These are phyloP conservation scores for Solanum hybrid DNA, from an alignment of 305 asterid species.

Conservation along the genomic window DNA sequence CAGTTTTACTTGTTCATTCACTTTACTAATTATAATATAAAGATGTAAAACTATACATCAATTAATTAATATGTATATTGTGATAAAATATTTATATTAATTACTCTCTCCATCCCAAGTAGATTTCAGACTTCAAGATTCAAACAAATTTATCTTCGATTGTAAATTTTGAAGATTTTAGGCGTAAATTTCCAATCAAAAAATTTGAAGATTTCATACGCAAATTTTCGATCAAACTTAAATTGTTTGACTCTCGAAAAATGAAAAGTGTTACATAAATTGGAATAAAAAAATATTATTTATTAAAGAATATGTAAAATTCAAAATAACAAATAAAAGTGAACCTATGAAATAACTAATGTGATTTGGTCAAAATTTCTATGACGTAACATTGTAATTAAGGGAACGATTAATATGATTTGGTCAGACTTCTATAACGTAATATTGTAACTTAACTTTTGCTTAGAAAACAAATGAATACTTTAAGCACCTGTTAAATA, in stretches of 20 bases:
- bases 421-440: not conserved
- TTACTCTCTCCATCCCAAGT: fast-evolving
- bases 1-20: not conserved
- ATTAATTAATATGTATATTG: not conserved
- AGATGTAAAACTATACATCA: not conserved
- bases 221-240: too few relatives aligned
- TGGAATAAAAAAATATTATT: not conserved
- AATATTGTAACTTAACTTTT: not conserved
- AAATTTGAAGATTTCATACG: not conserved
- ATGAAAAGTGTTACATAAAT: not conserved
- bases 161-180: not conserved
- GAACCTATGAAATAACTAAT: not conserved
- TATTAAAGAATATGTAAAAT: not conserved
- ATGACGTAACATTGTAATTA: not conserved
- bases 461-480: not conserved
- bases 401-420: not conserved
- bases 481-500: not conserved
- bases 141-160: too few relatives aligned
- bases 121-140: too few relatives aligned
- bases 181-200: too few relatives aligned
- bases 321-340: not conserved
- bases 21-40: not conserved
- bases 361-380: not conserved
- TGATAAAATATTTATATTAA: not conserved
- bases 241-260: too few relatives aligned